Percentiles rank a stretch among this genome's conserved stretches.
Conservation (phyloP, 2,329 filamentous ascomycete species). For the Xylaria sp. region DNA sequence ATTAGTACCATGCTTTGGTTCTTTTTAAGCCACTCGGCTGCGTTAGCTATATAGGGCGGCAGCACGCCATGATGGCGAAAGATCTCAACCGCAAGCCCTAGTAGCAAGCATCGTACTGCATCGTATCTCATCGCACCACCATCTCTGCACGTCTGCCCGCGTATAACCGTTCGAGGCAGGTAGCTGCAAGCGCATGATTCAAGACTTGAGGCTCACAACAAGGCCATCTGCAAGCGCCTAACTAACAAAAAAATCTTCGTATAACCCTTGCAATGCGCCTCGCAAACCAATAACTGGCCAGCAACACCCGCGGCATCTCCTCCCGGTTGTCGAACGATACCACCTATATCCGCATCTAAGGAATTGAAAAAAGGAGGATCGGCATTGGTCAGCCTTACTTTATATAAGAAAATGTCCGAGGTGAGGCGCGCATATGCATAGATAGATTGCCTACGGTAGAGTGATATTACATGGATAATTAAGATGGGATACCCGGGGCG, state of each 20-base stretch:
- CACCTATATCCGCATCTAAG: neutral
- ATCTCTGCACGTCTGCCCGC: neutral
- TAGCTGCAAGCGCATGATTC: neutral
- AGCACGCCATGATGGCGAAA: constrained; percentile 11
- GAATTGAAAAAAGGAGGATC: constrained; percentile 9
- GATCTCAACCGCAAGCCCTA: constrained; percentile 2
- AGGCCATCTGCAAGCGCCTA: neutral
- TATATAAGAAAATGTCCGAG: constrained; percentile 17
- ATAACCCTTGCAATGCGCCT: neutral
- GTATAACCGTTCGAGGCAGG: neutral
- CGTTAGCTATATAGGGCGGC: constrained; percentile 3
- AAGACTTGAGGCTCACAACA: neutral
- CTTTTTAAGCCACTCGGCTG: neutral
- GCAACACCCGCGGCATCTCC: neutral
- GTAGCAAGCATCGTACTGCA: neutral
- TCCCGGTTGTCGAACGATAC: neutral
- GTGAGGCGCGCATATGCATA: constrained; percentile 3
- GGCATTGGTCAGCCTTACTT: constrained; percentile 25
- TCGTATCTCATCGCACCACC: neutral
- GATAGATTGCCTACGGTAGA: neutral
- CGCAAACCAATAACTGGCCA: neutral
- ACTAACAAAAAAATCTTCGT: neutral
- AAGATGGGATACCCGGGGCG: neutral
- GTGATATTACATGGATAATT: neutral
- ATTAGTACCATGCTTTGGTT: neutral